phyloP scores from a whole-genome alignment of 2,329 filamentous ascomycete species.

The Coniochaeta sp. region DNA sequence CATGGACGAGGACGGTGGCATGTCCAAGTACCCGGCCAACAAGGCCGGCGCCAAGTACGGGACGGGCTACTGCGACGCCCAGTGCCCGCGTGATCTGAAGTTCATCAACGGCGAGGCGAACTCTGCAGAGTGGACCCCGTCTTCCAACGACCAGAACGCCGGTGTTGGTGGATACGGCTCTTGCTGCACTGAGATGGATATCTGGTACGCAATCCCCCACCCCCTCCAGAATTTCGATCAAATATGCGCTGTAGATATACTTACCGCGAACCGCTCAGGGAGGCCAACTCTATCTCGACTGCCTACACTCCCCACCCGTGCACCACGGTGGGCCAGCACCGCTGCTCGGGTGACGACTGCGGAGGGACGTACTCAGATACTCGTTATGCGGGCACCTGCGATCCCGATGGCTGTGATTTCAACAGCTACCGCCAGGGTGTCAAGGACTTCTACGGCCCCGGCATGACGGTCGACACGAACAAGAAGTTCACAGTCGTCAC shows the following conservation, averaged over 20 bases:
- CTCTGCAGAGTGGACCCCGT: conserved; percentile 37
- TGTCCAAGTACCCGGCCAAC: conserved; percentile 39
- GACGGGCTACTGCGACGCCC: conserved; percentile 47
- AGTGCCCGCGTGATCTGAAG: conserved; percentile 44
- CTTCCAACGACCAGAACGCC: conserved; percentile 41
- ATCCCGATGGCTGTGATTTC: conserved; percentile 59
- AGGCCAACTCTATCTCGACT: conserved; percentile 53
- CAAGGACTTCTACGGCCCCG: conserved; percentile 51
- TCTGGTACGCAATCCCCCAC: conserved; percentile 39
- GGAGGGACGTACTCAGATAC: conserved; percentile 39
- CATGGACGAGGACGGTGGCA: conserved; percentile 52
- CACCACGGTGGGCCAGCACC: conserved; percentile 29
- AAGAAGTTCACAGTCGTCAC: conserved; percentile 55
- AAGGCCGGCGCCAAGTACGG: conserved; percentile 50
- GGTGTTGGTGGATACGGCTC: conserved; percentile 40
- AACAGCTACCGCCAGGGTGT: conserved; percentile 58
- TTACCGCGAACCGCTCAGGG: conserved; percentile 33
- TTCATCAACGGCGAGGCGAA: conserved; percentile 50
- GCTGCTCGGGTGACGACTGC: conserved; percentile 35
- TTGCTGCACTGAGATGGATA: conserved; percentile 52
- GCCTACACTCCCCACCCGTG: conserved; percentile 55
- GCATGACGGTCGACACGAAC: conserved; percentile 48
- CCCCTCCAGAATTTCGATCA: background rate
- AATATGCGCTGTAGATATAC: background rate
- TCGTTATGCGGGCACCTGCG: conserved; percentile 52